Percentiles rank a stretch among this genome's conserved stretches.
Evolutionary conservation across 176 grass and related monocot genomes (phyloP).

Genomic region (Hyparrhenia diplandra): DNA sequence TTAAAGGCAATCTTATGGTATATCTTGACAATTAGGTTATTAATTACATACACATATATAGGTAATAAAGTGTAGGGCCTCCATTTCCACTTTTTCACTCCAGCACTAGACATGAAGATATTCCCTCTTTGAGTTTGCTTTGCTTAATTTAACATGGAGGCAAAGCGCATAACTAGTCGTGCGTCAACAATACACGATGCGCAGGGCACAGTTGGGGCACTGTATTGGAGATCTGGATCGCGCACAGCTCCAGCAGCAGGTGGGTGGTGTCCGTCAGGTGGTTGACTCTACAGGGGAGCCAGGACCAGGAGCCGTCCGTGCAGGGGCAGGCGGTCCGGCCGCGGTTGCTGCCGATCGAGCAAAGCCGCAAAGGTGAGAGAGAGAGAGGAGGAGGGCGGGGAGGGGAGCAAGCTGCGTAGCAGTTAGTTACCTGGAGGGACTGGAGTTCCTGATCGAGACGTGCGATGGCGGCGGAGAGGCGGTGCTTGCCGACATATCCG

Average conservation of each 20-base stretch:
- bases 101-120: neutral
- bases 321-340: neutral
- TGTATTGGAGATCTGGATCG: slow-evolving; percentile 27
- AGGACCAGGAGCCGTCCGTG: neutral
- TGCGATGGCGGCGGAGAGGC: slow-evolving; percentile 69
- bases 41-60: neutral
- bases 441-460: slow-evolving; percentile 85
- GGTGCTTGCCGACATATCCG: slow-evolving; percentile 74
- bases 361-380: too few species aligned
- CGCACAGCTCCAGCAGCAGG: neutral
- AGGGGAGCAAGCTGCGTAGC: neutral
- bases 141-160: too few species aligned
- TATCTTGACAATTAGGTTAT: neutral
- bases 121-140: too few species aligned
- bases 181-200: neutral
- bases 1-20: neutral
- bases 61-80: neutral
- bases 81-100: neutral
- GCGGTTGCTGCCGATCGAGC: neutral
- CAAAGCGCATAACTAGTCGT: neutral
- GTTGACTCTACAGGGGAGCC: neutral
- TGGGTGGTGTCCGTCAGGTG: neutral
- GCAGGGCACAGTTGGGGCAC: neutral
- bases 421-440: slow-evolving; percentile 62
- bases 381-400: neutral